Base-by-base conservation (phyloP, 2,329 filamentous ascomycete species). In the Colletotrichum brevisporum region DNA sequence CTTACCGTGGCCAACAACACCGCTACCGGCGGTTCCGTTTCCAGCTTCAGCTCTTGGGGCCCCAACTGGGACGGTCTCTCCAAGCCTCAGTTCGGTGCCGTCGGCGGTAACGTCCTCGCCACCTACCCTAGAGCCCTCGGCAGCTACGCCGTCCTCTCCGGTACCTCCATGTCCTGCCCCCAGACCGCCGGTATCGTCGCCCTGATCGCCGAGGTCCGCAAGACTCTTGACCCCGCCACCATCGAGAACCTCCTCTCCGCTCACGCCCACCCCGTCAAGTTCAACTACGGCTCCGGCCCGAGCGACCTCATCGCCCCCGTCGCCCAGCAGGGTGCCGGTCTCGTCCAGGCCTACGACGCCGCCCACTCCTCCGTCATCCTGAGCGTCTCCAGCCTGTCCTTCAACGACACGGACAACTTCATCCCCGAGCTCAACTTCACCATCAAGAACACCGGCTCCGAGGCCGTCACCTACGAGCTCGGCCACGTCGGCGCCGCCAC, bases 371-470 rank as follows among this genome's bases (percentile, higher is more conserved):
- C 82, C 2, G 84, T 85, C 2, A 74, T 87, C 13, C 79, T 91
- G 21, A 85, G 84, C 73, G 84, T 83, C 10, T 86, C 86, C n/a
- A 87, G 85, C 75, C 78, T 92, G 15, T 84, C 87, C 4, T 90
- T 91, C 79, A 91, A 91, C 75, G 89, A 92, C 76, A 89, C 88
- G 0, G 86, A 88, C 71, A 76, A 91, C 80, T 85, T 89, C 70
- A 76, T 76, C 53, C 76, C 80, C 12, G 80, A 79, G 2, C 79
- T 84, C 51, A 83, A 84, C 71, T 89, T 91, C 74, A 84, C 81
- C 47, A 82, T 92, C 71, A 82, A 78, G 73, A 92, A 91, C 80
- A 80, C 81, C 5, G 86, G 85, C 53, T 77, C 77, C 16, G 79
- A 81, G 26, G 76, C 81, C 0, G 76, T 89, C 57, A 85, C 84